phyloP scores from a whole-genome alignment of 139 green algal genomes.

The Diplosphaera chodatii region DNA sequence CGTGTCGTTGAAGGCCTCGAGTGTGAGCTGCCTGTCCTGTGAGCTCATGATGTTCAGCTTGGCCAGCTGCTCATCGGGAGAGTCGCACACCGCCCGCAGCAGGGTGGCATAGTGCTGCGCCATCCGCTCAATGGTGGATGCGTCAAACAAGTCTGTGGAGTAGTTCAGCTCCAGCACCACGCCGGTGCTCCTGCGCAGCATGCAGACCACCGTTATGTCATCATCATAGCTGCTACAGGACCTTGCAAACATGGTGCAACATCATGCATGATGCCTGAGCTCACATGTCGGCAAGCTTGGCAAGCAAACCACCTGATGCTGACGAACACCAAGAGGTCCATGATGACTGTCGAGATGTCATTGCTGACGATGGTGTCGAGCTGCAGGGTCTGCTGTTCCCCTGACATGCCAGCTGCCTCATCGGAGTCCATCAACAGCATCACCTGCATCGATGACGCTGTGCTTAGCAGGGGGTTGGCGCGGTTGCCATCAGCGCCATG shows the following conservation, averaged over 20 bases:
- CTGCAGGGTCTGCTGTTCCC: background rate
- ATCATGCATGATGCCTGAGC: no score
- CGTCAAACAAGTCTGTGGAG: background rate
- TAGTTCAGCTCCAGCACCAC: background rate
- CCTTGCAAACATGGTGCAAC: no score
- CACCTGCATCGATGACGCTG: no score
- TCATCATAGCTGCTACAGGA: no score
- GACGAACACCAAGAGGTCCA: background rate
- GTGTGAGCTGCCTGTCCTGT: background rate
- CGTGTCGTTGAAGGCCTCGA: constrained; percentile 4
- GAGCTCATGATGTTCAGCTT: background rate
- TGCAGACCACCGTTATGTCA: no score
- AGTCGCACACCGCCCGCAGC: background rate
- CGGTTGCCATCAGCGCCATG: no score
- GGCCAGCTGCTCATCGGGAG: background rate
- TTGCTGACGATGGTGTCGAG: background rate
- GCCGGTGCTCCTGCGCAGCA: background rate
- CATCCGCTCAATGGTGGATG: background rate
- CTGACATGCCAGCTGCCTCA: background rate
- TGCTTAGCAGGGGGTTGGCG: no score
- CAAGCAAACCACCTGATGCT: background rate
- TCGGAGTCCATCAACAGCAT: background rate
- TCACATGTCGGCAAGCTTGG: no score
- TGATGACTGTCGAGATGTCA: background rate
- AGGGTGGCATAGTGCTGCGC: background rate